A percentile compares a stretch with the other conserved stretches of the same genome.
Evolutionary conservation across 148 eudicot species (phyloP).

Genomic region (Vaccinium vitisidaea): DNA sequence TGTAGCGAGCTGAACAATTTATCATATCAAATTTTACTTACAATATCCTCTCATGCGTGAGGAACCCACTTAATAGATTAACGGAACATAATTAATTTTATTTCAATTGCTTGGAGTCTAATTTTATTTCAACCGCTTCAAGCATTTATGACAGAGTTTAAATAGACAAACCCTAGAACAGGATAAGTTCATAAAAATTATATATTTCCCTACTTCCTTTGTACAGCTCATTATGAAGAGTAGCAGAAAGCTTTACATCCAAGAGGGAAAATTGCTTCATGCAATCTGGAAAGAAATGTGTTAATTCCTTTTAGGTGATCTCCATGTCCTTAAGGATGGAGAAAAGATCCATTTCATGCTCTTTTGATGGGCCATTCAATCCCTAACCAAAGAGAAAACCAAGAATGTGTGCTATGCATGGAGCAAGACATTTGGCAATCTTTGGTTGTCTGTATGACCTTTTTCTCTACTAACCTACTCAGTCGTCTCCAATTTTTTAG

Average conservation of each 20-base stretch:
- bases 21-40: too few relatives aligned
- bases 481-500: conserved; percentile 8
- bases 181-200: too few relatives aligned
- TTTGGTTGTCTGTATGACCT: not conserved
- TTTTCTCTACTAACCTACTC: not conserved
- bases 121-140: not conserved
- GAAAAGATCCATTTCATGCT: conserved; percentile 3
- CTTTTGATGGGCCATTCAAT: not conserved
- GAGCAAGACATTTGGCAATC: not conserved
- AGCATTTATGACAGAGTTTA: not conserved
- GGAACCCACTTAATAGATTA: not conserved
- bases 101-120: not conserved
- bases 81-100: not conserved
- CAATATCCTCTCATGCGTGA: not conserved
- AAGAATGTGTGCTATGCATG: not conserved
- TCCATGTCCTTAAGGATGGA: not conserved
- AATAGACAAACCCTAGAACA: not conserved
- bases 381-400: not conserved
- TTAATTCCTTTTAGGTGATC: not conserved
- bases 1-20: not conserved
- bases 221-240: not conserved
- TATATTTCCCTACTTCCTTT: not conserved
- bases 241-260: not conserved
- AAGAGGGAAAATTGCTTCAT: not conserved
- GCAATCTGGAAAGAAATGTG: not conserved